Conservation (phyloP, 371 early-diverging fungal species). For the Mucor circinelloides region DNA sequence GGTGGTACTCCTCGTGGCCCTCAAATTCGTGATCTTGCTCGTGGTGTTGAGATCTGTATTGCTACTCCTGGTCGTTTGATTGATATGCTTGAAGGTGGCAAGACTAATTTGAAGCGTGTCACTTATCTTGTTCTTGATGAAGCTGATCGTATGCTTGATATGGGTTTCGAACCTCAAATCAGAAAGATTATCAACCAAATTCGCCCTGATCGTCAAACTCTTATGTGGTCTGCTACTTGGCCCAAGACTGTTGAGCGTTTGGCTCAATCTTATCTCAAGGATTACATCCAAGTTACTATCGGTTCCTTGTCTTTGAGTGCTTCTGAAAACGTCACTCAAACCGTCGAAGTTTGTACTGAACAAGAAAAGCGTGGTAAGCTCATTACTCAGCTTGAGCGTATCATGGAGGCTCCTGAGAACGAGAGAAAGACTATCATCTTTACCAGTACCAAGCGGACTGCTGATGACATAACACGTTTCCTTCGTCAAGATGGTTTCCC, state of each 20-base stretch:
- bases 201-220: slow-evolving; percentile 97
- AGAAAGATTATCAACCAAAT: slow-evolving; percentile 98
- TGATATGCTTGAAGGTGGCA: slow-evolving; percentile 92
- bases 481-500: slow-evolving; percentile 95
- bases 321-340: slow-evolving; percentile 94
- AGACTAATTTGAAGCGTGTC: slow-evolving; percentile 92
- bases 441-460: slow-evolving; percentile 96
- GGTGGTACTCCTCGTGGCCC: slow-evolving; percentile 97
- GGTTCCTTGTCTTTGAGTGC: slow-evolving; percentile 96
- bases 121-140: slow-evolving; percentile 99
- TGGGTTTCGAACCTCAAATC: slow-evolving; percentile 99
- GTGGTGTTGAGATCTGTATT: slow-evolving; percentile 97
- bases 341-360: slow-evolving; percentile 87
- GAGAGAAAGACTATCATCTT: slow-evolving; percentile 93
- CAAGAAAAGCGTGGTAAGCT: slow-evolving; percentile 86
- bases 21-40: slow-evolving; percentile 89
- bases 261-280: slow-evolving; percentile 92
- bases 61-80: slow-evolving; percentile 99
- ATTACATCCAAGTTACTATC: slow-evolving; percentile 98
- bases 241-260: slow-evolving; percentile 96
- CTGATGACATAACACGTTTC: slow-evolving; percentile 93
- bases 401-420: slow-evolving; percentile 76
- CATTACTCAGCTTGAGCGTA: slow-evolving; percentile 73
- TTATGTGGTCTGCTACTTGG: slow-evolving; percentile 99
- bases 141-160: slow-evolving; percentile 99